Evolutionary conservation across 2,329 filamentous ascomycete species (phyloP).

Genomic region (Epichloe bromicola): DNA sequence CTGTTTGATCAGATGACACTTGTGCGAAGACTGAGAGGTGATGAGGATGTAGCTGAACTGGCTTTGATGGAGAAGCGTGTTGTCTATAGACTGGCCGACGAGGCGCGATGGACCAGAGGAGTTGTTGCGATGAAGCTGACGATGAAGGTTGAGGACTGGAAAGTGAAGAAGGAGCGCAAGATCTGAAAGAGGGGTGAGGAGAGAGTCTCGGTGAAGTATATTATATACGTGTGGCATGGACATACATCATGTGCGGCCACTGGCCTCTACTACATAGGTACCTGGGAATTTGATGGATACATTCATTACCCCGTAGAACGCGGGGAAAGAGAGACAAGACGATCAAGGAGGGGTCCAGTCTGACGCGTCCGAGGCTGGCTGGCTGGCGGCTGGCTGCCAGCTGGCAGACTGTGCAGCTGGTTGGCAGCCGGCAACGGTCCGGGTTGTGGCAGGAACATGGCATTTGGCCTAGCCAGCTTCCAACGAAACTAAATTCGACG

Average conservation of each 20-base stretch:
- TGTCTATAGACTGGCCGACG: neutral
- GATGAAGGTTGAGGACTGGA: neutral
- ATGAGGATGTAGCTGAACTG: neutral
- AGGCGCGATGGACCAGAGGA: neutral
- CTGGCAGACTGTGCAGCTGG: too few species aligned
- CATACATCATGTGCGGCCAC: too few species aligned
- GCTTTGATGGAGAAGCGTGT: neutral
- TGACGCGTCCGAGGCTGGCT: neutral
- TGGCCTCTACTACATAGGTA: too few species aligned
- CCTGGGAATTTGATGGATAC: neutral
- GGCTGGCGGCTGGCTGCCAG: too few species aligned
- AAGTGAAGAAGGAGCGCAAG: too few species aligned
- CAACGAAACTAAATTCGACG: too few species aligned
- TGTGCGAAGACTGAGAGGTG: neutral
- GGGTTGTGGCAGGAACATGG: neutral
- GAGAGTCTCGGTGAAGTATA: too few species aligned
- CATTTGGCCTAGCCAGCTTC: too few species aligned
- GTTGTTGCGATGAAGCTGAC: neutral
- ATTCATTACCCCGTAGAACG: neutral
- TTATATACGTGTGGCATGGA: too few species aligned
- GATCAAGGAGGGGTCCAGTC: too few species aligned
- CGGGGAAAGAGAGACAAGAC: neutral
- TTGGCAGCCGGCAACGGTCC: neutral
- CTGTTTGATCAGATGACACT: neutral
- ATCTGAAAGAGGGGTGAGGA: too few species aligned